Conservation (phyloP, 2,329 filamentous ascomycete species). For the Trichoderma afroharzianum region DNA sequence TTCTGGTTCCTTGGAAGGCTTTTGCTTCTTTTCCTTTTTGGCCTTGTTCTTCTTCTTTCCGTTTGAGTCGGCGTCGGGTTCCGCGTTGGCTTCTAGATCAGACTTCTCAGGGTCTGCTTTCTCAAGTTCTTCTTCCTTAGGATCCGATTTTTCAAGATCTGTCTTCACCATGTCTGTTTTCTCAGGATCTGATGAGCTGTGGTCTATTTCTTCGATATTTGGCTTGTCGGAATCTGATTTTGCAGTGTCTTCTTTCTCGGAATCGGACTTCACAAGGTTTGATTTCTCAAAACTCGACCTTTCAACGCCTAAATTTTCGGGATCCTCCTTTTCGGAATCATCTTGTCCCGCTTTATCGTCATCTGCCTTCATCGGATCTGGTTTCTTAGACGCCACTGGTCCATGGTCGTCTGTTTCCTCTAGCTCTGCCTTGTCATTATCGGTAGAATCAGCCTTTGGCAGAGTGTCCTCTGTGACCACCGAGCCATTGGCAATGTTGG, state of each 20-base stretch:
- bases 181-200: not conserved
- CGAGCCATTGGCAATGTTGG: not conserved
- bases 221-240: not conserved
- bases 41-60: not conserved
- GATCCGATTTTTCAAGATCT: not conserved
- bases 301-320: not conserved
- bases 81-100: not conserved
- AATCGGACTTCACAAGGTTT: not conserved
- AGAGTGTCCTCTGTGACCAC: not conserved
- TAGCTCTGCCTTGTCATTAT: not conserved
- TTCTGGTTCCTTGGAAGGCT: not conserved
- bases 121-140: not conserved
- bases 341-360: not conserved
- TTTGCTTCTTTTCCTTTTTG: constrained; percentile 12
- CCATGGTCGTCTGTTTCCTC: not conserved
- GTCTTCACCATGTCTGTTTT: not conserved
- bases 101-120: not conserved
- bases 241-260: not conserved
- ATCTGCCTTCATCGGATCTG: not conserved
- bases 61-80: not conserved
- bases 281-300: not conserved
- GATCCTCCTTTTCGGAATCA: not conserved
- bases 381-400: not conserved
- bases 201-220: not conserved
- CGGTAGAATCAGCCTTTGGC: not conserved